These are phyloP conservation scores for Tephrocybe sp. DNA, from an alignment of 768 basidiomycete species.

Conservation along the genomic window DNA sequence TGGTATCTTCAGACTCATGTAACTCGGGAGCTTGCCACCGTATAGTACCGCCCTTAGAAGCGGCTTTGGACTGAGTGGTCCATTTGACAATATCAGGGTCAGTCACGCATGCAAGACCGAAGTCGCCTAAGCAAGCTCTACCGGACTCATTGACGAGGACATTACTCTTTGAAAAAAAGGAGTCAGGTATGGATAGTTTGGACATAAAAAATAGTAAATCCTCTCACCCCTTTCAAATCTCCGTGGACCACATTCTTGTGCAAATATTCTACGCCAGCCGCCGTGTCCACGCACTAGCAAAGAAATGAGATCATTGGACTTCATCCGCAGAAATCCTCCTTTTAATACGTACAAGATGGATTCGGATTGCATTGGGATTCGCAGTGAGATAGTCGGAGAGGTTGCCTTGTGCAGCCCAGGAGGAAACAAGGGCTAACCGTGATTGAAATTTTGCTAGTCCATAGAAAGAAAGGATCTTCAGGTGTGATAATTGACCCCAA, in stretches of 20 bases:
- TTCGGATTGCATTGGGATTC: neutral
- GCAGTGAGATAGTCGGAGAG: neutral
- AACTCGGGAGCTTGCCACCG: constrained; percentile 6
- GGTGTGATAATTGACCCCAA: too few relatives aligned
- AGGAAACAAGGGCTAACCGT: neutral
- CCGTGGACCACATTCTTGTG: constrained; percentile 7
- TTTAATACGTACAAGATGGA: constrained; percentile 1
- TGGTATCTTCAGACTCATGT: neutral
- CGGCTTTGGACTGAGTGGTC: neutral
- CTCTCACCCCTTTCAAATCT: too few relatives aligned
- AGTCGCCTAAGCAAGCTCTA: neutral
- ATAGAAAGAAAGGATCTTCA: neutral
- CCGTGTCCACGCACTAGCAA: neutral
- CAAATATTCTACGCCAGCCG: constrained; percentile 5
- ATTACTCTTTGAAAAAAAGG: neutral
- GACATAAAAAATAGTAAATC: too few relatives aligned
- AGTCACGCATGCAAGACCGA: neutral
- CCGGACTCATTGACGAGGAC: constrained; percentile 1
- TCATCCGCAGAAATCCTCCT: too few relatives aligned
- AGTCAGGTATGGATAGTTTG: too few relatives aligned
- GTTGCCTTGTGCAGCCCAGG: neutral
- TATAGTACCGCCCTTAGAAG: neutral
- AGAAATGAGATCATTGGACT: neutral
- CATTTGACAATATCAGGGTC: neutral
- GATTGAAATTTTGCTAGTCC: neutral